Conservation (phyloP, 441 rosid species). For the Brassica balearica region DNA sequence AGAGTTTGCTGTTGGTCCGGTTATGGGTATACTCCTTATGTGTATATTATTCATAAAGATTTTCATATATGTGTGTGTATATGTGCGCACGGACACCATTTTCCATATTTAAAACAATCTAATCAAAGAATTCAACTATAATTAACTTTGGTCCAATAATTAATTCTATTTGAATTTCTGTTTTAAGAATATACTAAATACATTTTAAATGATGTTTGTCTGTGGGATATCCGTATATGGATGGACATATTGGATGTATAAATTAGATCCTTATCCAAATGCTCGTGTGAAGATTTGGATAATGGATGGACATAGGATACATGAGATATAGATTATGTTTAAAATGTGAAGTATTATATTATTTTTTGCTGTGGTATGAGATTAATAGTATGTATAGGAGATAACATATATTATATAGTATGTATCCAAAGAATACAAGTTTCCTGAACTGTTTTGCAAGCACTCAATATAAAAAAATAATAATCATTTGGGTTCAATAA, state of each 20-base stretch:
- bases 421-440: neutral
- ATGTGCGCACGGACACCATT: too few relatives aligned
- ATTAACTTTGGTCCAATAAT: too few relatives aligned
- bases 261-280: constrained; percentile 9
- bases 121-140: too few relatives aligned
- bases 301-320: neutral
- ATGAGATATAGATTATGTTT: neutral
- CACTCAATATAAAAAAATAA: neutral
- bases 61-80: too few relatives aligned
- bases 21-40: too few relatives aligned
- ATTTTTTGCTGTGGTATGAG: neutral
- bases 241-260: neutral
- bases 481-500: neutral
- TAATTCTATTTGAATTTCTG: too few relatives aligned
- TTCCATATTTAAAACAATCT: too few relatives aligned
- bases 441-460: neutral
- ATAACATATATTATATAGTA: neutral
- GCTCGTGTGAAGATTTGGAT: constrained; percentile 7
- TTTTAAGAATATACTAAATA: too few relatives aligned
- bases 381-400: neutral
- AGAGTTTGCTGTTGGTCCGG: too few relatives aligned
- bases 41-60: too few relatives aligned
- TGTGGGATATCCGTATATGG: constrained; percentile 20
- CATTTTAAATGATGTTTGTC: neutral
- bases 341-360: neutral